Conservation (phyloP, 306 rosid species). For the Carpinus viminea region DNA sequence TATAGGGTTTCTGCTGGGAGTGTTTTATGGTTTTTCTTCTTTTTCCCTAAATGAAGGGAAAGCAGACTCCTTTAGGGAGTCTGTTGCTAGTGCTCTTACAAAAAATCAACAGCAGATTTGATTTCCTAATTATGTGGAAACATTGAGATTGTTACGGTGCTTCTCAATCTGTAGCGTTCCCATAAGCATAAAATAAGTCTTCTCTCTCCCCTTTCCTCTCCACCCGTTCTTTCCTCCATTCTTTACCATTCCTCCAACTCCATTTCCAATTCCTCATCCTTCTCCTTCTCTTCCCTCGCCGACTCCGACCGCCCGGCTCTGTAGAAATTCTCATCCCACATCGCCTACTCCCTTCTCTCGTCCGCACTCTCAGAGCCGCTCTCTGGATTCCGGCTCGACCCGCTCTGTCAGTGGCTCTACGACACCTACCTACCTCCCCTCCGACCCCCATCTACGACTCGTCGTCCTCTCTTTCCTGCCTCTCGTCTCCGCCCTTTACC, state of each 20-base stretch:
- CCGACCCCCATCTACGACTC: slow-evolving; percentile 87
- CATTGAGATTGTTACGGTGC: no score
- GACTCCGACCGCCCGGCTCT: slow-evolving; percentile 98
- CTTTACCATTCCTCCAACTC: slow-evolving; percentile 32
- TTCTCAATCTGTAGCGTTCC: no score
- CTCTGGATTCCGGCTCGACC: slow-evolving; percentile 76
- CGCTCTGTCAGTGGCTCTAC: slow-evolving; percentile 97
- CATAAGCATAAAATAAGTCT: no score
- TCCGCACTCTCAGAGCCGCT: slow-evolving; percentile 45
- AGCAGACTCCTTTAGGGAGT: no score
- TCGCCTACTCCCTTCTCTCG: slow-evolving; percentile 61
- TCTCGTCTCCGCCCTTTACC: slow-evolving; percentile 77
- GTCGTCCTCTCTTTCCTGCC: slow-evolving; percentile 87
- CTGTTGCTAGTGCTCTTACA: no score
- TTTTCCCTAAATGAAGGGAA: no score
- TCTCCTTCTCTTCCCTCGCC: slow-evolving; percentile 65
- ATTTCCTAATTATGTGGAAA: no score
- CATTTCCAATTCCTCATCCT: slow-evolving; percentile 26
- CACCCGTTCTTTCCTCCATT: slow-evolving; percentile 64
- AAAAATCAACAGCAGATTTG: no score
- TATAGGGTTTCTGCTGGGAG: no score
- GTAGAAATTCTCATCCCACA: slow-evolving; percentile 71
- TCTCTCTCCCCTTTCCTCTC: no score
- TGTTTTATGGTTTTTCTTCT: no score
- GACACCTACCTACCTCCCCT: slow-evolving; percentile 86